Evolutionary conservation across 2,329 filamentous ascomycete genomes (phyloP).

Genomic region (Ploettnerulaceae sp.): DNA sequence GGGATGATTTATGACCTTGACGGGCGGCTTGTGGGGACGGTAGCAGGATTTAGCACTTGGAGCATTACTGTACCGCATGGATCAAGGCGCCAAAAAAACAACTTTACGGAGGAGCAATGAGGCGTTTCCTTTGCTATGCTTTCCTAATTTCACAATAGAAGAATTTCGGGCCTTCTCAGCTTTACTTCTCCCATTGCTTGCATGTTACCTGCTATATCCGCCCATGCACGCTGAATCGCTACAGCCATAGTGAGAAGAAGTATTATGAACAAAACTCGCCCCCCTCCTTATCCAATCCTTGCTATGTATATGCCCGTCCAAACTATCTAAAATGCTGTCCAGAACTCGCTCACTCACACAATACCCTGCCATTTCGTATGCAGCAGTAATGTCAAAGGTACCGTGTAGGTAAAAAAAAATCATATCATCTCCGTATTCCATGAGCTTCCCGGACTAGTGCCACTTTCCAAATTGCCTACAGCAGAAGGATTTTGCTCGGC

Average conservation of each 20-base stretch:
- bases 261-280: background rate
- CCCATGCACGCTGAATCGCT: background rate
- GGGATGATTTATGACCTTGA: slow-evolving; percentile 1
- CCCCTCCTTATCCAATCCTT: background rate
- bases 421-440: background rate
- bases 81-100: background rate
- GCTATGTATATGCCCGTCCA: slow-evolving; percentile 2
- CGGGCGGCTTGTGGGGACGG: no score
- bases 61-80: background rate
- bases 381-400: no score
- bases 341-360: no score
- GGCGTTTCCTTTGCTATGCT: background rate
- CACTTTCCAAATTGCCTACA: slow-evolving; percentile 5
- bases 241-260: background rate
- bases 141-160: no score
- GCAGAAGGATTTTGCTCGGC: background rate
- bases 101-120: background rate
- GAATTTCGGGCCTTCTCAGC: no score
- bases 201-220: no score
- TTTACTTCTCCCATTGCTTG: no score
- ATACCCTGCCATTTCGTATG: no score
- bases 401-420: background rate
- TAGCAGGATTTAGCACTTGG: background rate
- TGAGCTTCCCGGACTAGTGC: background rate
- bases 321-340: no score